phyloP scores from a whole-genome alignment of 2,329 filamentous ascomycete species.

The Aureobasidium sp. region DNA sequence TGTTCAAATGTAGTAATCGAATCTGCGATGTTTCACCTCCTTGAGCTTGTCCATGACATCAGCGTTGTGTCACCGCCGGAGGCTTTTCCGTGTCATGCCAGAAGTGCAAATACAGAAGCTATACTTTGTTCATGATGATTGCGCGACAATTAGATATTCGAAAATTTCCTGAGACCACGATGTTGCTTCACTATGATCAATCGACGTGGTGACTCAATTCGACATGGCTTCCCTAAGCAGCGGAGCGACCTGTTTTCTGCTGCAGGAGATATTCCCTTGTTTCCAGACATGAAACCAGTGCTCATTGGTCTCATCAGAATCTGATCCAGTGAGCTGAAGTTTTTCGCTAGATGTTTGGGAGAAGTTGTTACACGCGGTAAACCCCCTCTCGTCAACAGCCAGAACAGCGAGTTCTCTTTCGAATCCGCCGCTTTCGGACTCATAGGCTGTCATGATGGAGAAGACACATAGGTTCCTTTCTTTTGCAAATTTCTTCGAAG shows the following conservation, averaged over 20 bases:
- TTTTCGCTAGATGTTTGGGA: constrained; percentile 37
- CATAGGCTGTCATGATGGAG: constrained; percentile 62
- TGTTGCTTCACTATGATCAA: no score
- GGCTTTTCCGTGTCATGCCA: not conserved
- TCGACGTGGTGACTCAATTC: not conserved
- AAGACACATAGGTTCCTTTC: constrained; percentile 56
- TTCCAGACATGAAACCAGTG: constrained; percentile 57
- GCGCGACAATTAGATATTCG: no score
- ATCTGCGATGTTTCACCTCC: not conserved
- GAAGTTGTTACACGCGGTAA: constrained; percentile 51
- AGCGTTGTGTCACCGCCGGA: not conserved
- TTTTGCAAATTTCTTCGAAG: constrained; percentile 47
- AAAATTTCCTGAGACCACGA: no score
- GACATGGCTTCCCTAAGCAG: constrained; percentile 45
- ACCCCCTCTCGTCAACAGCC: constrained; percentile 48
- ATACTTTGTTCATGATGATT: no score
- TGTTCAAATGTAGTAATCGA: not conserved
- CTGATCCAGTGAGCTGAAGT: constrained; percentile 49
- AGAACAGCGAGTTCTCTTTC: constrained; percentile 62
- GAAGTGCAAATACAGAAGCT: no score
- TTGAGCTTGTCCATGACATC: constrained; percentile 1
- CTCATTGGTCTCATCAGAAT: constrained; percentile 28
- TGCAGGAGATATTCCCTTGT: constrained; percentile 54
- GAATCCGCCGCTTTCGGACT: constrained; percentile 48
- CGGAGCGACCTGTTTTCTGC: constrained; percentile 57